These are phyloP conservation scores for Lolium rigidum DNA, from an alignment of 176 grass and related monocot species.

Conservation along the genomic window DNA sequence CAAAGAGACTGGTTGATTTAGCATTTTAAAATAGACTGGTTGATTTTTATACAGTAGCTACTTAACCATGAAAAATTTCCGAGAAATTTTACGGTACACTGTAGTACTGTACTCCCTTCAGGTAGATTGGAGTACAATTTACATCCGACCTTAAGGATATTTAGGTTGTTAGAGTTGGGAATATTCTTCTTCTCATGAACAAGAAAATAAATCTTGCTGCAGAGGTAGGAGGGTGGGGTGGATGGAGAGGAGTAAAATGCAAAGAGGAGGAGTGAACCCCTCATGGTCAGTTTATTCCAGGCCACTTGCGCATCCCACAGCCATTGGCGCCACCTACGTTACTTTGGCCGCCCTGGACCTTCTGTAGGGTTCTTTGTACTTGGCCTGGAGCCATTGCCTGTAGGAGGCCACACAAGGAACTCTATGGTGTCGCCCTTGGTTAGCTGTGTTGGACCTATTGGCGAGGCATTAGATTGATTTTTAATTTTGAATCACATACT, in stretches of 20 bases:
- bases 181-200: not conserved
- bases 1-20: slow-evolving; percentile 10
- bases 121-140: too few species aligned
- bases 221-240: not conserved
- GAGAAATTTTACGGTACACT: too few species aligned
- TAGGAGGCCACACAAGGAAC: not conserved
- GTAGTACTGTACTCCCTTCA: too few species aligned
- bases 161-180: not conserved
- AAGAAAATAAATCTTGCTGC: not conserved
- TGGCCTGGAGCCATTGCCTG: not conserved
- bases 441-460: not conserved
- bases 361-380: not conserved
- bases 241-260: not conserved
- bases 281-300: not conserved
- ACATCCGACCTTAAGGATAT: too few species aligned
- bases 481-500: not conserved
- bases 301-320: not conserved
- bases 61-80: too few species aligned
- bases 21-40: not conserved
- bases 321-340: not conserved
- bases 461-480: not conserved
- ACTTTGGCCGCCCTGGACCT: not conserved
- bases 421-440: not conserved
- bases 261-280: not conserved
- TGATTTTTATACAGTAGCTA: too few species aligned